Evolutionary conservation across 257 asterid species (phyloP).

Genomic region (Nicotiana undulata): DNA sequence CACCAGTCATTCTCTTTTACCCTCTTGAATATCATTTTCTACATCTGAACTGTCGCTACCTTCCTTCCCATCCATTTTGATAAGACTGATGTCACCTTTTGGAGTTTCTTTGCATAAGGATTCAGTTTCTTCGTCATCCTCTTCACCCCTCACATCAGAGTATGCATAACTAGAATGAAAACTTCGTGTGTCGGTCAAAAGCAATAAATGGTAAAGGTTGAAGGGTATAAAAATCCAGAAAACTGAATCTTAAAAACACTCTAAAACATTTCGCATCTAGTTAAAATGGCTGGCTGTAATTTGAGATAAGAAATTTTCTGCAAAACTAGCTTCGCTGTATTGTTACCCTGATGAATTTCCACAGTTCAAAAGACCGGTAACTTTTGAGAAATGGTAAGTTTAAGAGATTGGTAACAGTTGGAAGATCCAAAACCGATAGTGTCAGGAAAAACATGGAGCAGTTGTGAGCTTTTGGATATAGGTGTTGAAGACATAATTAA

Average conservation of each 20-base stretch:
- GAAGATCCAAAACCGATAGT: background rate
- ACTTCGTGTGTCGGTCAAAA: background rate
- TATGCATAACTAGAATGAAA: conserved; percentile 67
- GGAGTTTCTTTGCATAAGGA: conserved; percentile 50
- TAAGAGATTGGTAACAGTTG: background rate
- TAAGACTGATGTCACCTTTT: conserved; percentile 66
- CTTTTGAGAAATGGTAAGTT: background rate
- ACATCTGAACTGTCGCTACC: conserved; percentile 38
- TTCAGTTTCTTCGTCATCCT: conserved; percentile 75
- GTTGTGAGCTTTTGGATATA: background rate
- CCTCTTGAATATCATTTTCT: conserved; percentile 49
- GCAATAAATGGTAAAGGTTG: background rate
- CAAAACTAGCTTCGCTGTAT: background rate
- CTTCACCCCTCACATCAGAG: conserved; percentile 68
- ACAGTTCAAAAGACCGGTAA: background rate
- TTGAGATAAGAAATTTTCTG: background rate
- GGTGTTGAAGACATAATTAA: no score
- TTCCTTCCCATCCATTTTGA: conserved; percentile 45
- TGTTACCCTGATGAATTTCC: background rate
- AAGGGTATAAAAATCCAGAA: background rate
- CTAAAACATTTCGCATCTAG: background rate
- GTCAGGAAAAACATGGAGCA: background rate
- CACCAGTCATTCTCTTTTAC: conserved; percentile 39
- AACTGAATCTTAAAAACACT: background rate
- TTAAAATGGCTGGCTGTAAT: background rate